phyloP scores from a whole-genome alignment of 345 rosid species.

The Aquilaria yunnanensis region DNA sequence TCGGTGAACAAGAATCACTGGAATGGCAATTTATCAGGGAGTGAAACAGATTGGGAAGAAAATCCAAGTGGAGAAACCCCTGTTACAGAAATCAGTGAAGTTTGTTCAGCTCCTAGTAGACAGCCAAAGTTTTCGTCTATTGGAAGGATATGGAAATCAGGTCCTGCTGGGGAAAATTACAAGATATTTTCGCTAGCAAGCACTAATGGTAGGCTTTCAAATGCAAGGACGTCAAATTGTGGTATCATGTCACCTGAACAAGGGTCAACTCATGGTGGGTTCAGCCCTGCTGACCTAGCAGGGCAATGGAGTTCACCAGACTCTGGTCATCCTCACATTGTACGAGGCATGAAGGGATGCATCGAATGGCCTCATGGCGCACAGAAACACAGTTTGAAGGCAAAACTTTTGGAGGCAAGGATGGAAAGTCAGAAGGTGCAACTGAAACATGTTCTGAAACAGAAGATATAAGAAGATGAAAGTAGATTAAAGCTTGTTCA shows the following conservation, averaged over 20 bases:
- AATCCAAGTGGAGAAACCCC: constrained; percentile 43
- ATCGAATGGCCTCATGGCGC: constrained; percentile 84
- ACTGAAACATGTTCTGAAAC: constrained; percentile 72
- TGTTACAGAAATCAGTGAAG: constrained; percentile 49
- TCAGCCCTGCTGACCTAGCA: constrained; percentile 45
- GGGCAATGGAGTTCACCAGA: constrained; percentile 87
- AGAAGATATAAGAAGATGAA: constrained; percentile 36
- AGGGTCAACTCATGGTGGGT: constrained; percentile 51
- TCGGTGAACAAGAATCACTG: constrained; percentile 35
- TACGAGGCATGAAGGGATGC: constrained; percentile 86
- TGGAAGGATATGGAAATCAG: constrained; percentile 57
- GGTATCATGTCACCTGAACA: constrained; percentile 47
- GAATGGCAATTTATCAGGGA: constrained; percentile 40
- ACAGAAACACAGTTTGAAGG: constrained; percentile 77
- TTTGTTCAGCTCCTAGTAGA: constrained; percentile 40
- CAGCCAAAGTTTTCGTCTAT: constrained; percentile 57
- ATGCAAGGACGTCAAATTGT: constrained; percentile 63
- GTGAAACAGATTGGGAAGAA: constrained; percentile 48
- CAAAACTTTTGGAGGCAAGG: constrained; percentile 81
- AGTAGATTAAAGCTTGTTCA: constrained; percentile 19
- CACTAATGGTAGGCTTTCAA: constrained; percentile 52
- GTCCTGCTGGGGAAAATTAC: constrained; percentile 50
- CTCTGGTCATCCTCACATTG: constrained; percentile 48
- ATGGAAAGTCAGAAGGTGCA: constrained; percentile 73
- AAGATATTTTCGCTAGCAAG: constrained; percentile 61